phyloP scores from a whole-genome alignment of 202 grass and related monocot species.

The Musa balbisiana region DNA sequence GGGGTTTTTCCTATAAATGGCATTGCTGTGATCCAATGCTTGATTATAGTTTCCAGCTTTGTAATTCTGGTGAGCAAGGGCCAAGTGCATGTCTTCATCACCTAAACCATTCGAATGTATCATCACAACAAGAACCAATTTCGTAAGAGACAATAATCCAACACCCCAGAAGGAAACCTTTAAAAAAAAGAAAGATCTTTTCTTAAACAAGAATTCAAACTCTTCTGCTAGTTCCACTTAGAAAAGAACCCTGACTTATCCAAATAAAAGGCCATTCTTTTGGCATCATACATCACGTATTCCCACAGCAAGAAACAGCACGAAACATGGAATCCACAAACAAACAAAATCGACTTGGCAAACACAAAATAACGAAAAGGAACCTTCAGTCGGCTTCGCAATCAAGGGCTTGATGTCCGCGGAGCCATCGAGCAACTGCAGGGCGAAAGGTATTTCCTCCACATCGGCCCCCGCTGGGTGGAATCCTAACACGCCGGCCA shows the following conservation, averaged over 20 bases:
- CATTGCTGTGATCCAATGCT: slow-evolving; percentile 24
- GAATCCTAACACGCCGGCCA: slow-evolving; percentile 1
- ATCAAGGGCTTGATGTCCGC: slow-evolving; percentile 2
- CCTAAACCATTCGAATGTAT: background rate
- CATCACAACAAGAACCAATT: background rate
- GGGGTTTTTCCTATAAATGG: slow-evolving; percentile 17
- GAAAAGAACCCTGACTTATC: background rate
- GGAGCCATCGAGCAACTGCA: slow-evolving; percentile 6
- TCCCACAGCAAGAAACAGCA: background rate
- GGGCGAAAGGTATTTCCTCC: background rate
- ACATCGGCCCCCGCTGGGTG: background rate
- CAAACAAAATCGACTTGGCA: background rate
- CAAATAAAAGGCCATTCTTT: background rate
- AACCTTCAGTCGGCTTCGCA: slow-evolving; percentile 7
- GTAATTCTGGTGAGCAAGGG: slow-evolving; percentile 25
- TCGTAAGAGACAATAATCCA: background rate
- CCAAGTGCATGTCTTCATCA: slow-evolving; percentile 18
- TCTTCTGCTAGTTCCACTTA: background rate
- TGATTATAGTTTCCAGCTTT: slow-evolving; percentile 24
- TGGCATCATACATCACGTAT: background rate
- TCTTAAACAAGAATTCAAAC: background rate
- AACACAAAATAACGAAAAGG: background rate
- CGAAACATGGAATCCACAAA: background rate
- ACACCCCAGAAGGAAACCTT: background rate
- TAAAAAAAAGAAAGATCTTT: background rate